Evolutionary conservation across 139 green algal genomes (phyloP), one percentile per base, ranked within the genome.

Genomic region (Yamagishiella unicocca): DNA sequence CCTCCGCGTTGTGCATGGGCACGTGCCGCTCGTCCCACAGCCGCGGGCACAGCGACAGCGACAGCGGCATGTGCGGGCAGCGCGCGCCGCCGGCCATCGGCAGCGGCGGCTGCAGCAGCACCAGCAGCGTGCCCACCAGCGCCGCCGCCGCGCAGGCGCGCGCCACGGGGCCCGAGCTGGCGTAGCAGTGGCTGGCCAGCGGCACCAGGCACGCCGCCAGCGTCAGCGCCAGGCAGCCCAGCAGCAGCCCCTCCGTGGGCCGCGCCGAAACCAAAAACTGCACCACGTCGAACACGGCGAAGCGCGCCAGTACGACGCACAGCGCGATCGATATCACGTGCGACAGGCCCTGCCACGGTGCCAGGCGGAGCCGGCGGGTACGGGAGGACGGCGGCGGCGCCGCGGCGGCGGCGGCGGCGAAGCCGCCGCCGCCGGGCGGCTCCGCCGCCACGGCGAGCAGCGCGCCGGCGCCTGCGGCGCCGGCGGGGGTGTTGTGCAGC

Each of bases 11-110:
- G 53, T 95, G 94, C 66, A 94, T 92, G 0, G 97, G 97, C 42
- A 96, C 91, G 87, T 99, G 97, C 29, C 83, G 90, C 74, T 93
- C 93, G 83, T 99, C 96, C 97, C 96, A 99, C 37, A 99, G 90
- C 10, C 97, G 91, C 6, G 94, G 94, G 84, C 96, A 98, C 54
- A 98, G 90, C 9, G 93, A 91, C 43, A 98, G 92, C 10, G 93
- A 91, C 42, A 98, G 92, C 1, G 95, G 96, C 82, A 98, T 90
- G 42, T 89, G 75, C 2, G 96, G 96, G 89, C 96, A 99, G 66
- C 89, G 87, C 9, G 95, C 92, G 58, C 95, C 96, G 38, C 95
- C 95, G 29, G 84, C 64, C n/a, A 95, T 87, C 21, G 95, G 96
- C 72, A 99, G 86, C 22, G 97, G 97, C 38, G 97, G 97, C 70